phyloP scores from a whole-genome alignment of 352 stramenopile genomes.

The Hyphochytrium catenoides region DNA sequence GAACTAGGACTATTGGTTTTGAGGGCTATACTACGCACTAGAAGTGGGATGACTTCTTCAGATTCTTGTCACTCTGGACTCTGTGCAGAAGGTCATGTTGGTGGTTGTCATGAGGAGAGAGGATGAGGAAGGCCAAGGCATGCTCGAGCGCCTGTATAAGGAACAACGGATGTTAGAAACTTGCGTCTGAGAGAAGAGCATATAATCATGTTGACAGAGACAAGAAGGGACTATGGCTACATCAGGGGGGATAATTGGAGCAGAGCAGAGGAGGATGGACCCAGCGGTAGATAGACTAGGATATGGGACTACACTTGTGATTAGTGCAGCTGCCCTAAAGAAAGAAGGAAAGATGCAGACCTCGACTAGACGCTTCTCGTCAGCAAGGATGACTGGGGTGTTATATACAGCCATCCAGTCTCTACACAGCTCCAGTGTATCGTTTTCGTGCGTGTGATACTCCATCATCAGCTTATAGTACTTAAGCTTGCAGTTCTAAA shows the following conservation, averaged over 20 bases:
- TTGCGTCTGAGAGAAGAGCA: too few species aligned
- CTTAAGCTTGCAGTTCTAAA: constrained; percentile 75
- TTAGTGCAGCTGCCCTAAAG: too few species aligned
- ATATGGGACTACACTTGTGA: too few species aligned
- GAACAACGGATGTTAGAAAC: too few species aligned
- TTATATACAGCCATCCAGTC: constrained; percentile 60
- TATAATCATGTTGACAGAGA: too few species aligned
- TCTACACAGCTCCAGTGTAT: constrained; percentile 76
- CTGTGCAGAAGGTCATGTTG: constrained; percentile 45
- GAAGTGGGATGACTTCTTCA: constrained; percentile 32
- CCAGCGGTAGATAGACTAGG: too few species aligned
- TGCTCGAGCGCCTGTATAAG: constrained; percentile 45
- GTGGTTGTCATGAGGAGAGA: constrained; percentile 43
- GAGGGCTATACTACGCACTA: constrained; percentile 34
- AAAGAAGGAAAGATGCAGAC: too few species aligned
- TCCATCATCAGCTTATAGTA: constrained; percentile 89
- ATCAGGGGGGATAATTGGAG: too few species aligned
- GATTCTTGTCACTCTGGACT: constrained; percentile 26
- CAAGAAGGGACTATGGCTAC: too few species aligned
- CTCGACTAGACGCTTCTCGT: constrained; percentile 25
- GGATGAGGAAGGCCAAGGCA: constrained; percentile 38
- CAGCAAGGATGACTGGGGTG: constrained; percentile 32
- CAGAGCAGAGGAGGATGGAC: too few species aligned
- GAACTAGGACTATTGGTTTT: too few species aligned
- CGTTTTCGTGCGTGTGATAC: constrained; percentile 86